Conservation (phyloP, 169 alveolate genomes). For the Ichthyophthirius multifiliis region DNA sequence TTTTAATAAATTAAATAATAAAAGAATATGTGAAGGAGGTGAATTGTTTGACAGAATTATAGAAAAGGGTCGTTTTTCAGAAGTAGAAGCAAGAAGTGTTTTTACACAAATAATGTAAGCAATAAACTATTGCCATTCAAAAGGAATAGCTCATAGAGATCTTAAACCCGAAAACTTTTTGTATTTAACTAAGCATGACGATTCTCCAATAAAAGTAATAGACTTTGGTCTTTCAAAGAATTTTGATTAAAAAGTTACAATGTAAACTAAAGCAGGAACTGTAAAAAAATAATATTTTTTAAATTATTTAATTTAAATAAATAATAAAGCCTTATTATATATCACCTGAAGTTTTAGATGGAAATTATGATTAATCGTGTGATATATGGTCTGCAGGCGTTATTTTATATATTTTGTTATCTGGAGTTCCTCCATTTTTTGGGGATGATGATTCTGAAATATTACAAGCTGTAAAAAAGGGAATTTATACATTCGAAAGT, state of each 20-base stretch:
- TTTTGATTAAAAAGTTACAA: background rate
- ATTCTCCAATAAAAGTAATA: slow-evolving; percentile 61
- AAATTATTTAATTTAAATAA: background rate
- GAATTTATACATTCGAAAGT: slow-evolving; percentile 26
- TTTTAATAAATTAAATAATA: background rate
- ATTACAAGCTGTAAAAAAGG: slow-evolving; percentile 36
- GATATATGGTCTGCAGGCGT: slow-evolving; percentile 46
- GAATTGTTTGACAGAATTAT: slow-evolving; percentile 69
- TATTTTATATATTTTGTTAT: slow-evolving; percentile 31
- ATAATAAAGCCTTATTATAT: slow-evolving; percentile 24
- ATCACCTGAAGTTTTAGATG: slow-evolving; percentile 39
- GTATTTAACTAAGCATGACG: slow-evolving; percentile 52
- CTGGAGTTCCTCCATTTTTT: slow-evolving; percentile 45
- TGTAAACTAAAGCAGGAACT: slow-evolving; percentile 53
- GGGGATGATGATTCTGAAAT: slow-evolving; percentile 42
- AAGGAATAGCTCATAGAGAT: slow-evolving; percentile 70
- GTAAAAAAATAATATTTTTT: background rate
- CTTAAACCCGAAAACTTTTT: slow-evolving; percentile 82
- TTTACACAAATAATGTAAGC: slow-evolving; percentile 57
- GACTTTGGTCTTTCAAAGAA: slow-evolving; percentile 70
- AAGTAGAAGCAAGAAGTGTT: slow-evolving; percentile 62
- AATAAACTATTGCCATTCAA: slow-evolving; percentile 52
- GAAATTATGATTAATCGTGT: slow-evolving; percentile 43
- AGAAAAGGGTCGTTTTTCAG: slow-evolving; percentile 58
- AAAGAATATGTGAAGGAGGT: slow-evolving; percentile 78